Evolutionary conservation across 257 asterid species (phyloP), one percentile per base, ranked within the genome.

Genomic region (Pogostemon cablin): DNA sequence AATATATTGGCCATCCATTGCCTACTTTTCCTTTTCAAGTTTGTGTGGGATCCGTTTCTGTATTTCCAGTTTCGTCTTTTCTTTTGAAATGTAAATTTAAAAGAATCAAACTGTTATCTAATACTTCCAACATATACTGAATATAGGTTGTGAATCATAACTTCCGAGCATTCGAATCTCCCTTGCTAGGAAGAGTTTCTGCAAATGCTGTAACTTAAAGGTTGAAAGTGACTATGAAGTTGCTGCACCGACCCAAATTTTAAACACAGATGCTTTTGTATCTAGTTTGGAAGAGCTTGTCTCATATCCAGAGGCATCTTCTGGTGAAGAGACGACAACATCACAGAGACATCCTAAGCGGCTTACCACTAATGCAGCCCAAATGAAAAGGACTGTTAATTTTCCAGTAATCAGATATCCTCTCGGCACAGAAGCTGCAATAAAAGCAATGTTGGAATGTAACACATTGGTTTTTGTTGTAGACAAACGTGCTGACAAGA

Each of bases 401-500:
- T 52, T 68, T 65, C 87, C 79, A 67, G 73, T 90, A 65, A 58
- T 86, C n/a, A 71, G 71, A 62, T 84, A 91, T 68, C 96, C 93
- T 44, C 74, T 84, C 25, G 47, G 75, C 52, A 86, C 93, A 0
- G 95, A 88, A 72, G 48, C 88, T 61, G 80, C 96, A 17, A 70
- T 81, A 50, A 80, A 81, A 72, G 83, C 74, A 42, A 84, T 86
- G 42, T 11, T 78, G 15, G 84, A 81, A 43, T 66, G 65, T 32
- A 87, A 92, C 74, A 84, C 91, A 50, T 72, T 88, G 82, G 86
- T 90, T 62, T 92, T 92, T 67, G 80, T 81, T 25, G 96, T 90
- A 15, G 90, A 90, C 75, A 80, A 80, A 56, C 75, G 59, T 17
- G 92, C 96, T 64, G 83, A 85, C 75, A 91, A 91, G 89, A 81